Conservation (phyloP, 2,329 filamentous ascomycete species). For the Fusarium algeriense region DNA sequence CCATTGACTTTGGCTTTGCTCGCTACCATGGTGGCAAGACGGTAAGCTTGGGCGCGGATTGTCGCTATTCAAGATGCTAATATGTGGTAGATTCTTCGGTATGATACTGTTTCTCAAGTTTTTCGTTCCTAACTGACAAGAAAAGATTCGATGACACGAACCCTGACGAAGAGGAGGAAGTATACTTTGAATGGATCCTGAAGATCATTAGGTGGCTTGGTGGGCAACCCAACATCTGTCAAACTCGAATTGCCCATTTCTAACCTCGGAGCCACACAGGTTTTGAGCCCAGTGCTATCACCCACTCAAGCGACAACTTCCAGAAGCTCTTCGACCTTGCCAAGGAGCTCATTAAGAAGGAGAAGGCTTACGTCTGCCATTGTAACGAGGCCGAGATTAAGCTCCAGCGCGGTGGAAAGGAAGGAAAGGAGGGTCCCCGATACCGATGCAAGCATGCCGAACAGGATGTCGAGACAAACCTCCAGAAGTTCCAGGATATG, state of each 20-base stretch:
- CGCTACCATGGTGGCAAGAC: slow-evolving; percentile 80
- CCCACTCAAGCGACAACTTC: slow-evolving; percentile 92
- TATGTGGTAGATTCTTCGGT: slow-evolving; percentile 48
- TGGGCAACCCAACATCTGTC: slow-evolving; percentile 16
- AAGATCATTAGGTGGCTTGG: slow-evolving; percentile 85
- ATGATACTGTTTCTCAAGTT: neutral
- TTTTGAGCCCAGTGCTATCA: slow-evolving; percentile 83
- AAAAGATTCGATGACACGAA: slow-evolving; percentile 94
- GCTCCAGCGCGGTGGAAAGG: slow-evolving; percentile 83
- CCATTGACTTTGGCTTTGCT: slow-evolving; percentile 96
- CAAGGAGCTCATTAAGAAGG: slow-evolving; percentile 82
- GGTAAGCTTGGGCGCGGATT: slow-evolving; percentile 36
- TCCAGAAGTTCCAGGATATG: slow-evolving; percentile 90
- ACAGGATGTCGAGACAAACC: slow-evolving; percentile 78
- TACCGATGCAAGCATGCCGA: slow-evolving; percentile 86
- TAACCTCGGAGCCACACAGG: slow-evolving; percentile 46
- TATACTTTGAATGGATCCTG: slow-evolving; percentile 89
- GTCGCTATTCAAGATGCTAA: slow-evolving; percentile 21
- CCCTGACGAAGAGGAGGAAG: slow-evolving; percentile 90
- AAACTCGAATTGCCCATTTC: neutral
- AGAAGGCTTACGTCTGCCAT: slow-evolving; percentile 86
- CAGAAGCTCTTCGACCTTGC: slow-evolving; percentile 88
- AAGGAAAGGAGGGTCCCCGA: slow-evolving; percentile 72
- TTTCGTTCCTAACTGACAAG: slow-evolving; percentile 19
- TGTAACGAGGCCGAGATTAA: slow-evolving; percentile 88